Percentiles rank a stretch among this genome's conserved stretches.
phyloP scores from a whole-genome alignment of 306 rosid species.

The Luffa acutangula region DNA sequence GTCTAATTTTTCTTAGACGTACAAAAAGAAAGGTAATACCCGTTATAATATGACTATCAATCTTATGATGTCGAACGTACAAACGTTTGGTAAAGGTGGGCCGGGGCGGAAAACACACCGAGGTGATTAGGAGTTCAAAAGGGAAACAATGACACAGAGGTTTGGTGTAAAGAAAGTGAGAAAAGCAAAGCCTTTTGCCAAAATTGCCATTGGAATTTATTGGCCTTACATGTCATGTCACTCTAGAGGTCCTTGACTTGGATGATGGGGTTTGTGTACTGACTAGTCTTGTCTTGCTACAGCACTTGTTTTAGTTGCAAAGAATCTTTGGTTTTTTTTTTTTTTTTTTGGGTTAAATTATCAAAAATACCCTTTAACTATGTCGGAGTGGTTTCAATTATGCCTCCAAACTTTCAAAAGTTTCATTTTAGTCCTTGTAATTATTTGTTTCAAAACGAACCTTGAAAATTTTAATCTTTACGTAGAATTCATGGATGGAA shows the following conservation, averaged over 20 bases:
- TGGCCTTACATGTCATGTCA: slow-evolving; percentile 6
- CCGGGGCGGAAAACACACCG: not conserved
- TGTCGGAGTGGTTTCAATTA: no score
- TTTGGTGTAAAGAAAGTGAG: slow-evolving; percentile 4
- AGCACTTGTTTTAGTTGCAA: not conserved
- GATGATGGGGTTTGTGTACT: not conserved
- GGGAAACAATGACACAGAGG: not conserved
- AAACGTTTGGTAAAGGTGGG: not conserved
- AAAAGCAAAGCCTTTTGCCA: not conserved
- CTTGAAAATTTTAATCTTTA: no score
- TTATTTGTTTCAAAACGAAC: no score
- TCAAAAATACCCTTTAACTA: no score
- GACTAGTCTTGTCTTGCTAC: slow-evolving; percentile 1
- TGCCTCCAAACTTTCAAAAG: no score
- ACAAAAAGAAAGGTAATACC: not conserved
- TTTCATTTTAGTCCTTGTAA: no score
- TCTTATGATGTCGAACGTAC: not conserved
- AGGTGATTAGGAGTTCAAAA: not conserved
- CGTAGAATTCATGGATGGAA: no score
- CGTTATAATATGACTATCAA: not conserved
- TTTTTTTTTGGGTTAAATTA: not conserved
- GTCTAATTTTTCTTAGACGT: not conserved
- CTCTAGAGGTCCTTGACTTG: not conserved
- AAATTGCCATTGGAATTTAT: not conserved
- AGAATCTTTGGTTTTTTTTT: not conserved